Conservation (phyloP, 2,329 filamentous ascomycete genomes). For the Aspergillaceae sp. region DNA sequence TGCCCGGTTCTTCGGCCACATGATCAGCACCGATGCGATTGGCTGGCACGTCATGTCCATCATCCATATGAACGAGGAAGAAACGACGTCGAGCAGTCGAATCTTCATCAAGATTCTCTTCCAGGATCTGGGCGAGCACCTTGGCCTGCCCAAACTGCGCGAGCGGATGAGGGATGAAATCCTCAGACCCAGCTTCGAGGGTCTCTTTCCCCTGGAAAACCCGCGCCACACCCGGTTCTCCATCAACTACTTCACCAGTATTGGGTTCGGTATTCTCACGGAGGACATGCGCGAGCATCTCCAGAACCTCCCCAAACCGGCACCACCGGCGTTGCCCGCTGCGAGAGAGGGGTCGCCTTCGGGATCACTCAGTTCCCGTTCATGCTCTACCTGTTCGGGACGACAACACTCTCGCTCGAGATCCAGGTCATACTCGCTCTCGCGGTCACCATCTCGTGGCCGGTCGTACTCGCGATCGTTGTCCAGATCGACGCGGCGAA, state of each 20-base stretch:
- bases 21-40: conserved; percentile 79
- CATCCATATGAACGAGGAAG: conserved; percentile 88
- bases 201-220: conserved; percentile 83
- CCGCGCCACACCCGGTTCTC: conserved; percentile 88
- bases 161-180: conserved; percentile 69
- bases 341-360: conserved; percentile 56
- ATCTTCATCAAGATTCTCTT: conserved; percentile 99
- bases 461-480: conserved; percentile 25
- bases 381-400: conserved; percentile 22
- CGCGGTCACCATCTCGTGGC: conserved; percentile 27
- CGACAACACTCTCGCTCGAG: conserved; percentile 33
- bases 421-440: conserved; percentile 33
- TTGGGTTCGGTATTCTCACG: conserved; percentile 89
- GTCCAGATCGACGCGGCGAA: conserved; percentile 23
- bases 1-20: conserved; percentile 86
- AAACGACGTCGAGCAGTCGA: conserved; percentile 90
- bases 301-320: conserved; percentile 80
- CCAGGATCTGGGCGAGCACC: conserved; percentile 78
- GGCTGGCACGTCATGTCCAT: conserved; percentile 83
- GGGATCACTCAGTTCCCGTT: conserved; percentile 47
- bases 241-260: conserved; percentile 99
- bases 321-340: conserved; percentile 56
- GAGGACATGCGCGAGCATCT: conserved; percentile 91
- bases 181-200: conserved; percentile 67
- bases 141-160: conserved; percentile 73